Conservation (phyloP, 148 eudicot genomes). For the Hydrangea macrophylla region DNA sequence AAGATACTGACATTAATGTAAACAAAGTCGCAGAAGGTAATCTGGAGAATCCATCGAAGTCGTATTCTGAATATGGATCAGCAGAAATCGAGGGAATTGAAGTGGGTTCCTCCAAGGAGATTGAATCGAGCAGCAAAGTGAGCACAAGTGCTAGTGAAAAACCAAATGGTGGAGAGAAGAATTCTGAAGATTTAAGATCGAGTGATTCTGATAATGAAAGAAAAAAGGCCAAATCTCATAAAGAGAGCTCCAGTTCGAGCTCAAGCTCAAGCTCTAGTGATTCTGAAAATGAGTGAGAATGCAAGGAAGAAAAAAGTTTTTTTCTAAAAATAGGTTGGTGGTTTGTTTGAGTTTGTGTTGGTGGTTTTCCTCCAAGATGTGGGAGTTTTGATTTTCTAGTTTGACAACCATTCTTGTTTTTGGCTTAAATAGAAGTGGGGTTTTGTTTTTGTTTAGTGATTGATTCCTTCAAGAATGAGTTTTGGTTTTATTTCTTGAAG, state of each 20-base stretch:
- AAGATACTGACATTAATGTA: conserved; percentile 4
- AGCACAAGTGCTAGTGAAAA: conserved; percentile 13
- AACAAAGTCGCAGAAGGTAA: conserved; percentile 1
- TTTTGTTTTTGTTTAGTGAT: conserved; percentile 12
- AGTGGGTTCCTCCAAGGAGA: conserved; percentile 15
- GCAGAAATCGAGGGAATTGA: conserved; percentile 8
- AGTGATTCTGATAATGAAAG: conserved; percentile 12
- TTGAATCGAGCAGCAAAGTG: conserved; percentile 18
- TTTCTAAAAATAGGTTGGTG: no score
- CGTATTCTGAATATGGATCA: conserved; percentile 15
- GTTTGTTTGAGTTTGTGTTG: conserved; percentile 18
- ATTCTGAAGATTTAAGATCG: conserved; percentile 6
- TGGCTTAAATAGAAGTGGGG: not conserved
- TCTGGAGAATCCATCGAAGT: conserved; percentile 8
- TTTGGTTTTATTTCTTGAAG: conserved; percentile 42
- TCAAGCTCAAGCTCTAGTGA: conserved; percentile 40
- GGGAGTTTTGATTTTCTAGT: conserved; percentile 16
- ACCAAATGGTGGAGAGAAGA: conserved; percentile 14
- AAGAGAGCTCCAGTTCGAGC: conserved; percentile 23
- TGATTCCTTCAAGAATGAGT: conserved; percentile 38
- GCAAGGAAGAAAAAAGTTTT: not conserved
- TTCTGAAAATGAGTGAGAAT: conserved; percentile 29
- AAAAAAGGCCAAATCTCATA: conserved; percentile 22
- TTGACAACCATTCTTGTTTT: conserved; percentile 7
- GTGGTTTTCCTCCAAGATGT: not conserved